Evolutionary conservation across 805 yeast species (phyloP).

Genomic region (Saccharomyces kudriavzevii): DNA sequence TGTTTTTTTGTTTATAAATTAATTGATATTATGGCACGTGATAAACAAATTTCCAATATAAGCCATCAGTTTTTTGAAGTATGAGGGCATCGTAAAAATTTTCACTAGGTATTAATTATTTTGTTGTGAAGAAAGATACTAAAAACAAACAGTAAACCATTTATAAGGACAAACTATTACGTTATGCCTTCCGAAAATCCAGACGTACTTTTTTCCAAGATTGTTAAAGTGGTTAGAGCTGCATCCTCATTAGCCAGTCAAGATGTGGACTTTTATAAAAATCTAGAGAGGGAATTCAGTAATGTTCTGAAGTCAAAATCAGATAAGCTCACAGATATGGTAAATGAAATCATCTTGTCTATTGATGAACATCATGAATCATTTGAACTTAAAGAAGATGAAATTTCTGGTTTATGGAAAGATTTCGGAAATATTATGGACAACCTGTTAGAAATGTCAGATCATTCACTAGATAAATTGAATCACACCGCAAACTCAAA

Average conservation of each 20-base stretch:
- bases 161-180: background rate
- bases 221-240: slow-evolving; percentile 46
- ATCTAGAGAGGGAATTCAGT: slow-evolving; percentile 46
- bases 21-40: too few relatives aligned
- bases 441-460: slow-evolving; percentile 65
- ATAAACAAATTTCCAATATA: too few relatives aligned
- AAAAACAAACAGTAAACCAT: background rate
- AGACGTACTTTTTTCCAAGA: slow-evolving; percentile 5
- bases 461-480: slow-evolving; percentile 50
- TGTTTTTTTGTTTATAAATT: too few relatives aligned
- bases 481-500: slow-evolving; percentile 19
- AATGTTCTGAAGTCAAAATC: slow-evolving; percentile 36
- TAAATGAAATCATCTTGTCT: slow-evolving; percentile 39
- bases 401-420: slow-evolving; percentile 50
- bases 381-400: slow-evolving; percentile 34
- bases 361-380: slow-evolving; percentile 28
- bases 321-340: slow-evolving; percentile 35
- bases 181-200: background rate
- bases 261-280: slow-evolving; percentile 68
- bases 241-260: slow-evolving; percentile 66
- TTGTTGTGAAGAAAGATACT: background rate
- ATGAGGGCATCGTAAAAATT: background rate
- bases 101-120: background rate
- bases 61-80: too few relatives aligned
- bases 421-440: slow-evolving; percentile 58